A percentile compares a stretch with the other conserved stretches of the same genome.
phyloP scores from a whole-genome alignment of 129 eudicot species.

The Flaveria brownii region DNA sequence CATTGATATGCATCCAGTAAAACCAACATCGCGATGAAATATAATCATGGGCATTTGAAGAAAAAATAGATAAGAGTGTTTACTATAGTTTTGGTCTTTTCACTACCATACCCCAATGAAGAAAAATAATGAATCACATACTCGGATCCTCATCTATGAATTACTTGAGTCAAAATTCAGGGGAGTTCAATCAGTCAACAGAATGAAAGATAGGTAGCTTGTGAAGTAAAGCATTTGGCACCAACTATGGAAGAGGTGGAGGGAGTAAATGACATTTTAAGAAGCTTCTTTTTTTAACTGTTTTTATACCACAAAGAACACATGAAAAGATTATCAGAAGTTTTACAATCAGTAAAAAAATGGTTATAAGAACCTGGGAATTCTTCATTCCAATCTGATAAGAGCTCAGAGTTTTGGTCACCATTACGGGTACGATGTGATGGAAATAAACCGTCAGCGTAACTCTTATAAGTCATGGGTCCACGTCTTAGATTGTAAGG shows the following conservation, averaged over 20 bases:
- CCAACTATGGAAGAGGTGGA: neutral
- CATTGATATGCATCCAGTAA: neutral
- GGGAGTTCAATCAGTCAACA: neutral
- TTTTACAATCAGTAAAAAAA: neutral
- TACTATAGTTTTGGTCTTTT: neutral
- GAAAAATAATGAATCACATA: neutral
- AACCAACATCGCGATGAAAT: neutral
- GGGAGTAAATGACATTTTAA: neutral
- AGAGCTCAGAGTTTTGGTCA: constrained; percentile 63
- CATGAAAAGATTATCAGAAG: neutral
- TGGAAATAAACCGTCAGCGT: constrained; percentile 46
- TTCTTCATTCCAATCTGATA: constrained; percentile 74
- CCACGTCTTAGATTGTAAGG: constrained; percentile 66
- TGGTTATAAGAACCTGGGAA: constrained; percentile 64
- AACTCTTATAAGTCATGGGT: constrained; percentile 46
- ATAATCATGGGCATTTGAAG: neutral
- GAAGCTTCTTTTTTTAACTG: neutral
- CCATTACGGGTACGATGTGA: constrained; percentile 60
- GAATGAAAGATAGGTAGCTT: neutral
- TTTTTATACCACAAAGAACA: neutral
- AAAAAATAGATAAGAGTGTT: constrained; percentile 6
- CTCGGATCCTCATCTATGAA: neutral
- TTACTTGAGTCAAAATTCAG: neutral
- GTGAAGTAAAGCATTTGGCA: neutral
- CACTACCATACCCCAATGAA: constrained; percentile 1